Conservation (phyloP, 2,329 filamentous ascomycete genomes). For the Colletotrichum sp. region DNA sequence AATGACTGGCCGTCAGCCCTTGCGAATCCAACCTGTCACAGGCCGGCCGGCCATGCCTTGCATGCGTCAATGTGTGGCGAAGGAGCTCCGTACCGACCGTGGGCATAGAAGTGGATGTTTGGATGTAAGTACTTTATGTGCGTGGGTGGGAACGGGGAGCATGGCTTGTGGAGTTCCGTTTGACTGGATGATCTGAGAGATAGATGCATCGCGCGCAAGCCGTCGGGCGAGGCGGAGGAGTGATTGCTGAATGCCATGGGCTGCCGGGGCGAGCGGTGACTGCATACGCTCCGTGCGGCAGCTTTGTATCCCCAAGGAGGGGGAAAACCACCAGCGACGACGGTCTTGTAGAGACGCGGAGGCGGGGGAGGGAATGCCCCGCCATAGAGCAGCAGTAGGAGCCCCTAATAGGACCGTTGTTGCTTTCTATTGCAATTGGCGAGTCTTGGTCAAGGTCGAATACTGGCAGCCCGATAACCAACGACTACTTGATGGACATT, state of each 20-base stretch:
- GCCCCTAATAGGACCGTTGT: neutral
- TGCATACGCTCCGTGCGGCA: neutral
- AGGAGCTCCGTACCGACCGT: neutral
- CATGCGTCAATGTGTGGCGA: conserved; percentile 1
- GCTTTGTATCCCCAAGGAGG: neutral
- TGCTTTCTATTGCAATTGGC: neutral
- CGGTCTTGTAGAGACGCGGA: neutral
- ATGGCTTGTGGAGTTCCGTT: conserved; percentile 8
- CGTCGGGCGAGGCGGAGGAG: neutral
- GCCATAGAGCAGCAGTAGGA: neutral
- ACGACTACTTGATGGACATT: neutral
- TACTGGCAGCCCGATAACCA: neutral
- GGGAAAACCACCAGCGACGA: neutral
- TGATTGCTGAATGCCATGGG: neutral
- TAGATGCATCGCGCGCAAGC: neutral
- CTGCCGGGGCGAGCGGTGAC: neutral
- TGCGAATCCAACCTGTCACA: neutral
- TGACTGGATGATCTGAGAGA: conserved; percentile 6
- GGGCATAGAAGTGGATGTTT: conserved; percentile 14
- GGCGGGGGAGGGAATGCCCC: neutral
- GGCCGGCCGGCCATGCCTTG: conserved; percentile 4
- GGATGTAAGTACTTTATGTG: conserved; percentile 3
- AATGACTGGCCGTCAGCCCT: conserved; percentile 5
- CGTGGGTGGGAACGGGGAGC: conserved; percentile 11
- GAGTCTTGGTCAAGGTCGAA: neutral